Evolutionary conservation across 345 rosid species (phyloP), one percentile per base, ranked within the genome.

Genomic region (Dimocarpus longan): DNA sequence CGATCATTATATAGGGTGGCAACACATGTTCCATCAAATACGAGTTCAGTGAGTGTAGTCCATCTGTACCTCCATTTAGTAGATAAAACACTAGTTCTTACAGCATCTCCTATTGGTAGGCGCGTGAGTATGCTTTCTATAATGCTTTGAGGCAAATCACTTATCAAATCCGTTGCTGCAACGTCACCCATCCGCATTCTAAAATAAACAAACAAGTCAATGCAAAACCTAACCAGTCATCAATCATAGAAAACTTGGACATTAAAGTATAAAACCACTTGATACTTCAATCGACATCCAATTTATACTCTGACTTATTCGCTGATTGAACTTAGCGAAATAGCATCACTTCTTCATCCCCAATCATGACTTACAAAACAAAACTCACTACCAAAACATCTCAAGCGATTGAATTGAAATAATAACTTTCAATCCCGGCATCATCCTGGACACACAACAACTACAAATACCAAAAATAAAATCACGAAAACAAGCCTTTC

Each of bases 11-110:
- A 56, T 3, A 62, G 56, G 60, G 37, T 32, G 37, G 76, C 9
- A 69, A 87, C 88, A 76, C 94, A 92, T 48, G 85, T 80, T 57
- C 93, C 95, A 69, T 96, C 90, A 68, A 94, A 92, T 1, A 87
- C 84, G n/a, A 96, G 98, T n/a, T 88, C 83, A 73, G 93, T 83
- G 32, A 92, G 79, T 0, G 89, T 78, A 28, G 93, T 78, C 99
- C 99, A 94, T 74, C 84, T 87, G 80, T 91, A 94, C 82, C 97
- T 89, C 97, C 97, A 96, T 85, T 88, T 88, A 69, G 87, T 91
- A 6, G 98, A 94, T 22, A 96, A 80, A 6, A 91, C 80, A 82
- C 97, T 90, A 42, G 99, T 94, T 52, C 88, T 89, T 19, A 96
- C 87, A 1, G 97, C 94, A 79, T 96, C 98, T 70, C 91, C 74